These are phyloP conservation scores for Aspergillus luchuensis DNA, from an alignment of 2,329 filamentous ascomycete species.

Conservation along the genomic window DNA sequence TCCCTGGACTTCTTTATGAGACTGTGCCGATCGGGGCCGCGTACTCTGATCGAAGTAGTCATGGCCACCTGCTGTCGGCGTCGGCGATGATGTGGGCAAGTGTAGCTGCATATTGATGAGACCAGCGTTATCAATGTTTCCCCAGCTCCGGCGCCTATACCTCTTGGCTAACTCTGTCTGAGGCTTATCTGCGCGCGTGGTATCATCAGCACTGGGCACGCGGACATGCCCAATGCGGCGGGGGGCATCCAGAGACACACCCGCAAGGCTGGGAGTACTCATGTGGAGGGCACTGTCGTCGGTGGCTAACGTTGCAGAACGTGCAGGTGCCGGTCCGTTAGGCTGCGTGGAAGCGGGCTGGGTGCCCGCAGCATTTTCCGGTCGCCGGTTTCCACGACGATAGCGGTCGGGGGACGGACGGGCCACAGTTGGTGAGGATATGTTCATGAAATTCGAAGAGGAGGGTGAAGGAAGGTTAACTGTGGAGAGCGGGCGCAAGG, in stretches of 20 bases:
- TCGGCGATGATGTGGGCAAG: conserved; percentile 34
- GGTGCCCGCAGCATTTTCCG: conserved; percentile 47
- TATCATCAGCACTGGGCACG: conserved; percentile 69
- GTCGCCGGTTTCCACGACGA: conserved; percentile 64
- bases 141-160: conserved; percentile 80
- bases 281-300: conserved; percentile 45
- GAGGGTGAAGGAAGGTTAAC: conserved; percentile 54
- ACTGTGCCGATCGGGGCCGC: conserved; percentile 43
- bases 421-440: conserved; percentile 53
- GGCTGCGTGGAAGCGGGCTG: conserved; percentile 14
- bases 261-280: conserved; percentile 26
- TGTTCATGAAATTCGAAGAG: conserved; percentile 57
- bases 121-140: conserved; percentile 58
- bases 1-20: conserved; percentile 63
- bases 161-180: conserved; percentile 71
- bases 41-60: conserved; percentile 37
- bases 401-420: conserved; percentile 83
- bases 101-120: conserved; percentile 39
- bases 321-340: conserved; percentile 11
- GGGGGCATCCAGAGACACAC: conserved; percentile 35
- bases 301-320: conserved; percentile 8
- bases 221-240: conserved; percentile 56
- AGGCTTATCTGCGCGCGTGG: conserved; percentile 55
- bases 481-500: conserved; percentile 48
- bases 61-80: conserved; percentile 35